Conservation (phyloP, 2,329 filamentous ascomycete species). For the Huntiella bhutanensis region DNA sequence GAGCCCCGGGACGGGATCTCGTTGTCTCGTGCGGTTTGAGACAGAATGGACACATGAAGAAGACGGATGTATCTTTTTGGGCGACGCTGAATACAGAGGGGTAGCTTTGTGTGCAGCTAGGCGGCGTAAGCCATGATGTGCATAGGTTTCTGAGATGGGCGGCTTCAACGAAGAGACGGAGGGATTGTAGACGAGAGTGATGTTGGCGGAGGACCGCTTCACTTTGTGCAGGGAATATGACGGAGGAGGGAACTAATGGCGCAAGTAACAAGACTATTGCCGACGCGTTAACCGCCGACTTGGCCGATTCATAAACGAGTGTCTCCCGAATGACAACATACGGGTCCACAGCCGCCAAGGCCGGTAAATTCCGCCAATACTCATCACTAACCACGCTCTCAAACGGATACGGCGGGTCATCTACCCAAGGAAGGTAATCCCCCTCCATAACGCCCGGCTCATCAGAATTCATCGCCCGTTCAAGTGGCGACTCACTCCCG, state of each 20-base stretch:
- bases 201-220: constrained; percentile 38
- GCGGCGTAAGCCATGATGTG: constrained; percentile 34
- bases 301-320: constrained; percentile 35
- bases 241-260: constrained; percentile 33
- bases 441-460: constrained; percentile 20
- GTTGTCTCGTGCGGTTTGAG: constrained; percentile 36
- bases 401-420: constrained; percentile 37
- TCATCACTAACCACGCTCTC: constrained; percentile 14
- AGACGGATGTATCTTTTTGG: constrained; percentile 34
- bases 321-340: constrained; percentile 33
- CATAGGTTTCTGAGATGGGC: constrained; percentile 42
- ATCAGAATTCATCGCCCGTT: constrained; percentile 13
- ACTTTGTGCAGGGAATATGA: constrained; percentile 38
- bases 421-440: constrained; percentile 40
- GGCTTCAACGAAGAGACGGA: constrained; percentile 41
- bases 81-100: constrained; percentile 32
- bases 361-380: constrained; percentile 7
- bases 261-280: constrained; percentile 41
- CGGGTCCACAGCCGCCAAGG: constrained; percentile 30
- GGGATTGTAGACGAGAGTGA: constrained; percentile 37
- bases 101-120: constrained; percentile 36
- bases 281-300: constrained; percentile 38
- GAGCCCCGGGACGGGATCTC: constrained; percentile 20
- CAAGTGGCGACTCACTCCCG: neutral
- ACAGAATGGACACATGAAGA: constrained; percentile 35